Evolutionary conservation across 2,329 filamentous ascomycete genomes (phyloP).

Genomic region (Colletotrichum theobromicola): DNA sequence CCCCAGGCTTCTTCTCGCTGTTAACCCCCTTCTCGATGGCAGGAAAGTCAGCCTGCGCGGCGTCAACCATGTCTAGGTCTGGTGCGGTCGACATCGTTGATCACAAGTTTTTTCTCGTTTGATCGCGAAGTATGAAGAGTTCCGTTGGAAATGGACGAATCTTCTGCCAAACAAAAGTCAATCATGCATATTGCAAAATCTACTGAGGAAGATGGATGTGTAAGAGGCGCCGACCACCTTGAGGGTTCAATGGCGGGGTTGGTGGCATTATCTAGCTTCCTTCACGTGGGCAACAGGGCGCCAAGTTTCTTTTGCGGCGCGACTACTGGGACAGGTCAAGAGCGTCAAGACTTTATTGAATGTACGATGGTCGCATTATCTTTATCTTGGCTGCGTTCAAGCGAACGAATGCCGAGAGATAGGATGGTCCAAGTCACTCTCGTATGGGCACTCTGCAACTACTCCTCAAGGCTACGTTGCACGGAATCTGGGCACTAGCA

Average conservation of each 20-base stretch:
- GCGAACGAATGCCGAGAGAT: background rate
- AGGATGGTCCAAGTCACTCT: background rate
- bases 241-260: background rate
- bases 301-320: background rate
- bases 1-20: background rate
- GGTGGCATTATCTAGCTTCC: background rate
- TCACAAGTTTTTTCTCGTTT: background rate
- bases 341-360: background rate
- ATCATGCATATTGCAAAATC: background rate
- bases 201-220: background rate
- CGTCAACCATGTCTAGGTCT: conserved; percentile 13
- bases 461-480: background rate
- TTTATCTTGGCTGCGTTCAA: background rate
- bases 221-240: background rate
- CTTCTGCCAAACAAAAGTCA: background rate
- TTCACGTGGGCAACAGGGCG: background rate
- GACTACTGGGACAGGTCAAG: background rate
- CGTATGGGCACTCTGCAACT: background rate
- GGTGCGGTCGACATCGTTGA: conserved; percentile 11
- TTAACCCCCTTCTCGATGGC: conserved; percentile 15
- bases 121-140: background rate
- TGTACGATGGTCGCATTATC: background rate
- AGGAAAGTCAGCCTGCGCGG: conserved; percentile 3
- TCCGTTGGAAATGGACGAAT: background rate
- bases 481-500: no score